Evolutionary conservation across 164 flowering plant species (phyloP).

Genomic region (Santalum album): DNA sequence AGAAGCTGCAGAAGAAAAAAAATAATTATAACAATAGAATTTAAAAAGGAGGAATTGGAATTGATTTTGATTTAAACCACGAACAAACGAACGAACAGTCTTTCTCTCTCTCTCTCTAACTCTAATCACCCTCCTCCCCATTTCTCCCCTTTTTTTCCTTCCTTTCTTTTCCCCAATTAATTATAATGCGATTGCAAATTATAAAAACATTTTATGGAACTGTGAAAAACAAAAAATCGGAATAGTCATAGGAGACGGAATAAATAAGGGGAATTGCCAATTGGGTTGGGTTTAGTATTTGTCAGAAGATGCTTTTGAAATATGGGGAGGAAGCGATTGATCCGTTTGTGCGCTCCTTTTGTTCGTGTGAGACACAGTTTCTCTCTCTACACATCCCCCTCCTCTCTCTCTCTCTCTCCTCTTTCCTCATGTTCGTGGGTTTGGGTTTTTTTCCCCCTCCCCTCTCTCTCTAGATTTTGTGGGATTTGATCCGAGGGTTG

Average conservation of each 20-base stretch:
- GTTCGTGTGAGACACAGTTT: neutral
- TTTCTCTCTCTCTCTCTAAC: conserved; percentile 15
- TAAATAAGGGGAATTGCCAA: too few relatives aligned
- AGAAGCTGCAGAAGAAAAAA: neutral
- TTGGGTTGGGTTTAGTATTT: too few relatives aligned
- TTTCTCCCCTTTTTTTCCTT: neutral
- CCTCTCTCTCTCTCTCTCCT: neutral
- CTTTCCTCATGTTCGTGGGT: neutral
- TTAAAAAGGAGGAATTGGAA: neutral
- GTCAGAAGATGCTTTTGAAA: too few relatives aligned
- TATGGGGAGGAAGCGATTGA: neutral
- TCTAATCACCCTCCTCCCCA: neutral
- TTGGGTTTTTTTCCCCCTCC: neutral
- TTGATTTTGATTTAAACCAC: conserved; percentile 9
- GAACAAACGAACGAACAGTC: conserved; percentile 27
- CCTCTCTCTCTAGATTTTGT: neutral
- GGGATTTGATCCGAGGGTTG: neutral
- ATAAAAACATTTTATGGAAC: too few relatives aligned
- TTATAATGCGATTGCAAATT: neutral
- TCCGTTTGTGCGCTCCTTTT: neutral
- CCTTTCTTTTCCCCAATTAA: neutral
- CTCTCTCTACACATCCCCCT: neutral
- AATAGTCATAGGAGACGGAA: too few relatives aligned
- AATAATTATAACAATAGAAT: neutral
- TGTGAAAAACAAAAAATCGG: too few relatives aligned